A percentile compares a stretch with the other conserved stretches of the same genome.
Evolutionary conservation across 495 filamentous ascomycete species (phyloP).

Genomic region (Platismatia glauca): DNA sequence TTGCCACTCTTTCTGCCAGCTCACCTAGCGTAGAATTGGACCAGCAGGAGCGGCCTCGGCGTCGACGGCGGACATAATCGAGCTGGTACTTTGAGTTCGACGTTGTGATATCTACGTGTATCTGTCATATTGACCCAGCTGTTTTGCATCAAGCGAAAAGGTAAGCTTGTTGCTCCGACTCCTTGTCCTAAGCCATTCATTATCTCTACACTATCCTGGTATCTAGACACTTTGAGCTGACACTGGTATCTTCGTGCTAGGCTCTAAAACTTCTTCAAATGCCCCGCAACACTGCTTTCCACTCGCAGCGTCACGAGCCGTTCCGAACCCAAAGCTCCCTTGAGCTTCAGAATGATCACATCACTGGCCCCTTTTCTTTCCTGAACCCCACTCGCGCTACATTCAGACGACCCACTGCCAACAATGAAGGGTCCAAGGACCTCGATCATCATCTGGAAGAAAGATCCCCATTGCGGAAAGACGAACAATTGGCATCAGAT

Average conservation of each 20-base stretch:
- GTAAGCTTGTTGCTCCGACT: not conserved
- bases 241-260: not conserved
- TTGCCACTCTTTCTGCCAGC: not conserved
- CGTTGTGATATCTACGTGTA: not conserved
- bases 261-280: constrained; percentile 1
- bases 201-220: not conserved
- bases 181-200: not conserved
- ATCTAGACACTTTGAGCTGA: not conserved
- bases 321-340: constrained; percentile 12
- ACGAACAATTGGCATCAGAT: constrained; percentile 15
- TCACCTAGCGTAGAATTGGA: not conserved
- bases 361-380: constrained; percentile 38
- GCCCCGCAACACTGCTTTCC: constrained; percentile 15
- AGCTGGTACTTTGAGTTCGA: not conserved
- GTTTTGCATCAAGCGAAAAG: not conserved
- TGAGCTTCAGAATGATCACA: constrained; percentile 15
- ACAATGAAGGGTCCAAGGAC: not conserved
- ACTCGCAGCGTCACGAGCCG: constrained; percentile 16
- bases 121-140: too few relatives aligned
- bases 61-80: not conserved
- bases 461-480: constrained; percentile 6
- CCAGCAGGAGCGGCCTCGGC: not conserved
- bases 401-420: constrained; percentile 20
- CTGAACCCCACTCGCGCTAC: constrained; percentile 42
- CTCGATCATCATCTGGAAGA: constrained; percentile 1